phyloP scores from a whole-genome alignment of 2,329 filamentous ascomycete species.

The Talaromyces sp. region DNA sequence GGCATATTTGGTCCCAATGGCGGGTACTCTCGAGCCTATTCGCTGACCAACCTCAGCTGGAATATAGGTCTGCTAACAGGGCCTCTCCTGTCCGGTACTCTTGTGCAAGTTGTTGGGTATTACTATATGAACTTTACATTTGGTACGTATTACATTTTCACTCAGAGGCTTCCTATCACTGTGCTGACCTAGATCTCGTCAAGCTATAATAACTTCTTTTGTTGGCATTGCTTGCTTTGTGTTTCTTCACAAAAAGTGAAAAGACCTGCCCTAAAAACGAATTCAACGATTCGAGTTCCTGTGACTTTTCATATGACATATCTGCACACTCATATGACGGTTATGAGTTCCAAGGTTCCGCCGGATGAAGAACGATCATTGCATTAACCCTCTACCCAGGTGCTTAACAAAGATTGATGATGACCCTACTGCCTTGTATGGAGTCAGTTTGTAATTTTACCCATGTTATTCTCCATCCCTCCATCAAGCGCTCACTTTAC shows the following conservation, averaged over 20 bases:
- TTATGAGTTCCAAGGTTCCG: no score
- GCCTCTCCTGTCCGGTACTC: slow-evolving; percentile 7
- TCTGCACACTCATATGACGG: no score
- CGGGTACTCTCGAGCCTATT: slow-evolving; percentile 12
- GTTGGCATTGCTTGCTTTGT: slow-evolving; percentile 3
- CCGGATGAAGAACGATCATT: no score
- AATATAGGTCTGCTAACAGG: slow-evolving; percentile 9
- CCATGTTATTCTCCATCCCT: no score
- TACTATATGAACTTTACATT: slow-evolving; percentile 13
- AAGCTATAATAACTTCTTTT: neutral
- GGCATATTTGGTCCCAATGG: slow-evolving; percentile 13
- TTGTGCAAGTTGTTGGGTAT: slow-evolving; percentile 8
- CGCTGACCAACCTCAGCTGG: slow-evolving; percentile 12
- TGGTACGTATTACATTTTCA: neutral
- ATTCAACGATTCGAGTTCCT: no score
- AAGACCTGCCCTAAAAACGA: neutral
- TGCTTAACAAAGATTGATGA: no score
- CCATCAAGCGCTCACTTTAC: no score
- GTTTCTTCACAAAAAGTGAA: slow-evolving; percentile 7
- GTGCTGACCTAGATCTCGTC: neutral
- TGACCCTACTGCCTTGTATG: no score
- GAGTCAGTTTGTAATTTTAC: no score
- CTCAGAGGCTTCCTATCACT: neutral
- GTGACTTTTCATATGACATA: neutral
- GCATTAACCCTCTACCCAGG: no score